Conservation (phyloP, 169 alveolate species). For the Eimeria brunetti region DNA sequence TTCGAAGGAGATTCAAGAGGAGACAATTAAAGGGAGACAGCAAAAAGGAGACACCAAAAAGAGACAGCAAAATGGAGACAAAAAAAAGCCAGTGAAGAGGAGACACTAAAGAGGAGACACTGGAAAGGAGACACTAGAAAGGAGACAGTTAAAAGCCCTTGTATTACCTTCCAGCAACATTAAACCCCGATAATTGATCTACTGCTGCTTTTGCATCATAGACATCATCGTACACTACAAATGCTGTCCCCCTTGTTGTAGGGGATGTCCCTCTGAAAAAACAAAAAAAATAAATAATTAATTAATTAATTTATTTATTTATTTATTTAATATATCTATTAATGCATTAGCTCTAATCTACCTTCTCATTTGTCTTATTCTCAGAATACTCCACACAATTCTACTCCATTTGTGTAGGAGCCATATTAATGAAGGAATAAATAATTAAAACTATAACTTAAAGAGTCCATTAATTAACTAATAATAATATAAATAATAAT, state of each 20-base stretch:
- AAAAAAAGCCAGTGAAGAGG: not conserved
- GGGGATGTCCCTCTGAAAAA: constrained; percentile 51
- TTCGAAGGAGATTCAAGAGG: no score
- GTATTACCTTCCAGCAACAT: constrained; percentile 97
- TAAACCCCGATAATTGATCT: constrained; percentile 98
- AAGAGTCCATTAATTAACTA: not conserved
- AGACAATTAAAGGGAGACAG: not conserved
- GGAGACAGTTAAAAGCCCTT: not conserved
- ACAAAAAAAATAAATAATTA: no score
- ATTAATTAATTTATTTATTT: no score
- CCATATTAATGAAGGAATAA: not conserved
- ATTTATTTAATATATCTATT: no score
- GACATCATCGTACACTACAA: constrained; percentile 98
- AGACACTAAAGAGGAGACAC: not conserved
- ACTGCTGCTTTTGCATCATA: constrained; percentile 99
- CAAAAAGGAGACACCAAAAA: not conserved
- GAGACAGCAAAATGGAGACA: not conserved
- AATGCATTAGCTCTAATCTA: no score
- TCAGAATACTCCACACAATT: no score
- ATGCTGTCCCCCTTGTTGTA: constrained; percentile 76
- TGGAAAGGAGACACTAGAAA: not conserved
- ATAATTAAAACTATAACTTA: not conserved
- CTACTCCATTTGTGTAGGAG: no score
- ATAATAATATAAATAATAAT: not conserved
- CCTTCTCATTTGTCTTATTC: no score